phyloP scores from a whole-genome alignment of 257 asterid genomes.

The Euphrasia confusa region DNA sequence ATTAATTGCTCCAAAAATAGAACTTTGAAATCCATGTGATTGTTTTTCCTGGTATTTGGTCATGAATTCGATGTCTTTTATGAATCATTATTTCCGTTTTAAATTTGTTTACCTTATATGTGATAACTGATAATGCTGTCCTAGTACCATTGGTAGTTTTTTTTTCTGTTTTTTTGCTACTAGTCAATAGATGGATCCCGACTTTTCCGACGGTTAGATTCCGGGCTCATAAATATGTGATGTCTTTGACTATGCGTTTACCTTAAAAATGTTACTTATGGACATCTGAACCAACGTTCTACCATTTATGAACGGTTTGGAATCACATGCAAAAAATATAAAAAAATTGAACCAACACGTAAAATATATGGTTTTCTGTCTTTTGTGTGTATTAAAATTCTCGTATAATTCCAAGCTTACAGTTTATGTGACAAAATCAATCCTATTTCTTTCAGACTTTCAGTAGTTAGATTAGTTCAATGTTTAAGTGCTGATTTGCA shows the following conservation, averaged over 20 bases:
- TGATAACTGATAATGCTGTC: no score
- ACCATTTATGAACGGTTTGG: background rate
- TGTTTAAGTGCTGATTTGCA: background rate
- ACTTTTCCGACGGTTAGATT: background rate
- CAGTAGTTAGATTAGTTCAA: slow-evolving; percentile 5
- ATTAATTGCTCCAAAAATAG: no score
- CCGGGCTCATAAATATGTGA: background rate
- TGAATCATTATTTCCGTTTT: background rate
- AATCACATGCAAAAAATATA: background rate
- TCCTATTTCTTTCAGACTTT: background rate
- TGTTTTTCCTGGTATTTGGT: background rate
- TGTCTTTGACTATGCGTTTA: background rate
- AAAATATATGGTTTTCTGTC: background rate
- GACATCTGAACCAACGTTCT: background rate
- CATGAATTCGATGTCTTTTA: background rate
- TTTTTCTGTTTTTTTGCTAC: no score
- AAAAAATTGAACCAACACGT: background rate
- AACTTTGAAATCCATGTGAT: no score
- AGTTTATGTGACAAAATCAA: no score
- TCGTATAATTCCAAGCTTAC: no score
- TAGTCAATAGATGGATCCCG: no score
- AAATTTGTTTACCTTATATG: no score
- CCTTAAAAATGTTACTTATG: background rate
- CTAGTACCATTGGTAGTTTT: no score
- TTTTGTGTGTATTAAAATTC: no score